phyloP scores from a whole-genome alignment of 352 stramenopile genomes.

The Phytophthora chlamydospora region DNA sequence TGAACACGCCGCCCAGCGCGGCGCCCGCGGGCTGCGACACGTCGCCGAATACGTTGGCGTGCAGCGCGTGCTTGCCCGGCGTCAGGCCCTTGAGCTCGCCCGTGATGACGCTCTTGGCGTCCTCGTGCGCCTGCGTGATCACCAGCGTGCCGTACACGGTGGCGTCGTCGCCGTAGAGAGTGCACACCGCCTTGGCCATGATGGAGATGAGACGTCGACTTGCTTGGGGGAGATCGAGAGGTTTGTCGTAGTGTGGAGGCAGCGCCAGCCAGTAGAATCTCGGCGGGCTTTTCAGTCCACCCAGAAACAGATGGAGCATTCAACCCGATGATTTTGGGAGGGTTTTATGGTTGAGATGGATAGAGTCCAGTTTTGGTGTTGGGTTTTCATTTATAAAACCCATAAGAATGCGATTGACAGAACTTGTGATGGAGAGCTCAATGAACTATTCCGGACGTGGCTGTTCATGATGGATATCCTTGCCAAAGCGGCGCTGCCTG shows the following conservation, averaged over 20 bases:
- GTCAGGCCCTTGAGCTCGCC: slow-evolving; percentile 80
- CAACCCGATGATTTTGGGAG: no score
- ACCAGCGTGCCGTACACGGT: slow-evolving; percentile 80
- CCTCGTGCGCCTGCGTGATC: slow-evolving; percentile 87
- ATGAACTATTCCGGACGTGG: no score
- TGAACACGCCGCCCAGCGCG: slow-evolving; percentile 94
- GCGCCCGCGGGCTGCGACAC: slow-evolving; percentile 82
- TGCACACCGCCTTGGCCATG: slow-evolving; percentile 88
- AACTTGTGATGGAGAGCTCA: no score
- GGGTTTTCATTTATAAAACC: no score
- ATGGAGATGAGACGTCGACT: slow-evolving; percentile 10
- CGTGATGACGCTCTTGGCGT: slow-evolving; percentile 88
- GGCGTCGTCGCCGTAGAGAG: slow-evolving; percentile 86
- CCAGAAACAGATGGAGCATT: no score
- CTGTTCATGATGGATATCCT: no score
- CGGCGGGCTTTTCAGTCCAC: slow-evolving; percentile 1
- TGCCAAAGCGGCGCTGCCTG: background rate
- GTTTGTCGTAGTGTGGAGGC: slow-evolving; percentile 1
- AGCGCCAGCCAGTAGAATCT: slow-evolving; percentile 12
- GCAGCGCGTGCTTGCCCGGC: slow-evolving; percentile 94
- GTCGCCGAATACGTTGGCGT: slow-evolving; percentile 96
- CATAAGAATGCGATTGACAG: no score
- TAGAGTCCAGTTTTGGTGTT: no score
- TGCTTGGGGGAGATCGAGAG: slow-evolving; percentile 2
- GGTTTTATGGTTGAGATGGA: no score